Conservation (phyloP, 257 asterid species). For the Paulownia fortunei region DNA sequence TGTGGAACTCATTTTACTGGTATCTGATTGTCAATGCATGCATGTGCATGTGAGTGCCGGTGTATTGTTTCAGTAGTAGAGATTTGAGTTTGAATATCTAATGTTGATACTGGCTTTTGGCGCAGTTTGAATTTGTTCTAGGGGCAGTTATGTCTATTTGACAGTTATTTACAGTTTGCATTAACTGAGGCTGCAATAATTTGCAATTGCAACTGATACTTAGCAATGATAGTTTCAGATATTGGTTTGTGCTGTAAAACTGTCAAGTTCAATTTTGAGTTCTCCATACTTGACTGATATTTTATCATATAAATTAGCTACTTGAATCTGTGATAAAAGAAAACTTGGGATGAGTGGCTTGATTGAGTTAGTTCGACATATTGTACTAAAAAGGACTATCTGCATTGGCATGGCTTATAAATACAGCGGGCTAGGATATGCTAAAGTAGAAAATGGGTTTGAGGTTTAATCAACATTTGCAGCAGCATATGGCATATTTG, state of each 20-base stretch:
- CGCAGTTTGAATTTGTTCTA: background rate
- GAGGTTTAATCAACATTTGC: background rate
- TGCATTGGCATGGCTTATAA: background rate
- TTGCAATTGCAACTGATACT: background rate
- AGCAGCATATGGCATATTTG: background rate
- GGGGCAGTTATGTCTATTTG: background rate
- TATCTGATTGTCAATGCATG: background rate
- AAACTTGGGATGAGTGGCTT: background rate
- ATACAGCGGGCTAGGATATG: background rate
- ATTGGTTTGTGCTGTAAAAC: background rate
- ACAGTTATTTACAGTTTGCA: background rate
- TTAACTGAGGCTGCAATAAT: background rate
- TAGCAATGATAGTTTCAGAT: background rate
- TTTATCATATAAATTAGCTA: background rate
- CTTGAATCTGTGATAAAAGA: background rate
- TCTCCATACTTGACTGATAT: background rate
- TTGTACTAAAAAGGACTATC: background rate
- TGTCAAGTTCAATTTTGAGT: constrained; percentile 7
- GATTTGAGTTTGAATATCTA: constrained; percentile 3
- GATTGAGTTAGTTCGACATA: background rate
- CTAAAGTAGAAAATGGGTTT: background rate
- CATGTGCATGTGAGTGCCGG: constrained; percentile 8
- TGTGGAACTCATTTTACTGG: constrained; percentile 1
- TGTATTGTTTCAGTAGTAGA: background rate
- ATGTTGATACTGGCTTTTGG: background rate